Conservation (phyloP, 1,284 basidiomycete genomes). For the Ustilago shanxiensis region DNA sequence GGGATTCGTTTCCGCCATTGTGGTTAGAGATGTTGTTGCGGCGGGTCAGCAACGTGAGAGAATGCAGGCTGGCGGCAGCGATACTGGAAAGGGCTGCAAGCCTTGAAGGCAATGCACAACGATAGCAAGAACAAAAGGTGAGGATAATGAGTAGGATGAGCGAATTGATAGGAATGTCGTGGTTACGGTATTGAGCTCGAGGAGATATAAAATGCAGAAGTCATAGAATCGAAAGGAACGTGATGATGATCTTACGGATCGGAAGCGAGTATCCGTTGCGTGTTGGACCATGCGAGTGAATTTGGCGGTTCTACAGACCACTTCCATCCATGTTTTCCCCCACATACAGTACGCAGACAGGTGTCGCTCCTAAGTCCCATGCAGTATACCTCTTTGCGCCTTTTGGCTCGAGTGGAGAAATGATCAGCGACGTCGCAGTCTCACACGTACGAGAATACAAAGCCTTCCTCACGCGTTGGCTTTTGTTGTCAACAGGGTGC, state of each 20-base stretch:
- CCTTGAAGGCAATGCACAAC: background rate
- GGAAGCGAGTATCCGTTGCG: background rate
- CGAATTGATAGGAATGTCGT: too few species aligned
- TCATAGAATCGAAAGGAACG: too few species aligned
- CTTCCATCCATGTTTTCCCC: background rate
- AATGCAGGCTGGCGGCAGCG: background rate
- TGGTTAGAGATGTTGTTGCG: background rate
- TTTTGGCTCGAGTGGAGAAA: background rate
- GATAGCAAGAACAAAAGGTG: background rate
- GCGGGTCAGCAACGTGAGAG: background rate
- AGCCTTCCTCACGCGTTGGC: too few species aligned
- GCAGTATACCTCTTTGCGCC: background rate
- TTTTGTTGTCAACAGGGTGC: background rate
- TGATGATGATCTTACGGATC: background rate
- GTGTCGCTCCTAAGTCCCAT: background rate
- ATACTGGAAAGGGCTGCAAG: background rate
- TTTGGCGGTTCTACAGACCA: background rate
- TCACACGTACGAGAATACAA: slow-evolving; percentile 10
- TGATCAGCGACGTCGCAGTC: background rate
- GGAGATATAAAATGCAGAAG: too few species aligned
- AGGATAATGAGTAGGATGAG: background rate
- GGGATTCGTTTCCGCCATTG: slow-evolving; percentile 37
- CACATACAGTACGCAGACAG: background rate
- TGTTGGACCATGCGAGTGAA: background rate
- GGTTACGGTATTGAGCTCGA: too few species aligned